Base-by-base conservation (phyloP, 2,329 filamentous ascomycete genomes). In the Stenocarpella maydis region DNA sequence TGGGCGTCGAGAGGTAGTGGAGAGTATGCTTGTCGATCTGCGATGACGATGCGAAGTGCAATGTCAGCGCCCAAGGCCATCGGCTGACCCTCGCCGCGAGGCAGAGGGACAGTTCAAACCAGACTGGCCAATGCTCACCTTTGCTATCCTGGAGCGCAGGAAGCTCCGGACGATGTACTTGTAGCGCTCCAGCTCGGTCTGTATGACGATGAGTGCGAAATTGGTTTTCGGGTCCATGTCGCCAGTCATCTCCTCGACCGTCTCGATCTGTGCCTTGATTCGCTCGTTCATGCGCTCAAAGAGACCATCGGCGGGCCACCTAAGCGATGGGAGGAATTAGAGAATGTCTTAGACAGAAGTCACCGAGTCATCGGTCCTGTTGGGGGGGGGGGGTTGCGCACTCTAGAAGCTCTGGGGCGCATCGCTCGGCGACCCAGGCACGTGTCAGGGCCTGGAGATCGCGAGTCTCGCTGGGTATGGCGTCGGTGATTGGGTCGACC, bases 141-240 rank as follows among this genome's bases (percentile, higher is more conserved):
- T 98, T 66, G 92, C 89, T 69, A 98, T 90, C n/a, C 96, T 87
- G 12, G 92, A 90, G 65, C 97, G 87, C 68, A 99, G 81, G 73
- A 95, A 91, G 73, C 92, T 92, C 71, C 96, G 87, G 21, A 98
- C 88, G 26, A 99, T 86, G 77, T 94, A 99, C 82, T 97, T 97
- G 81, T 93, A 97, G 54, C 96, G 87, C 79, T 98, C 95, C 67
- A 99, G 88, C 82, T 99, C 96, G 8, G 97, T 98, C 83, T 99
- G 96, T 67, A 98, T 90, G 72, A 99, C 92, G 60, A 98, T 97
- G 76, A 98, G 90, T 71, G 90, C 90, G 79, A 99, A 97, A 79
- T 97, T 98, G 73, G 93, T 91, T 80, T 92, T 94, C 55, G 95
- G 92, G 76, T 97, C 94, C 89, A 95, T 92, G 77, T 92, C 90